phyloP scores from a whole-genome alignment of 2,329 filamentous ascomycete genomes.

The Chrysosphaeria jannelii region DNA sequence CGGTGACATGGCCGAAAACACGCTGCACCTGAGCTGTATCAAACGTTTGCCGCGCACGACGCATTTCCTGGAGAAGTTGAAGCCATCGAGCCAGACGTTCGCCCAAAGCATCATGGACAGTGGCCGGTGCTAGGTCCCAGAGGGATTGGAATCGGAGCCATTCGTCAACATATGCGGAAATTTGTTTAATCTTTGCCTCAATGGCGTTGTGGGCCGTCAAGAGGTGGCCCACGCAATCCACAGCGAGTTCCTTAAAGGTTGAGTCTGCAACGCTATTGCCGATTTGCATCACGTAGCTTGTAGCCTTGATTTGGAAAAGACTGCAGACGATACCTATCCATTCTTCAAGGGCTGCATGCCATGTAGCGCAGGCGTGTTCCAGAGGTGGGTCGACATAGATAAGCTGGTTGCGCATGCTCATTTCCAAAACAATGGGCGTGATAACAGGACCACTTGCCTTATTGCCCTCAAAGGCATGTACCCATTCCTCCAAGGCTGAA shows the following conservation, averaged over 20 bases:
- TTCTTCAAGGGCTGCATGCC: constrained; percentile 73
- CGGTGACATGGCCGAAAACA: constrained; percentile 74
- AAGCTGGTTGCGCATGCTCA: constrained; percentile 93
- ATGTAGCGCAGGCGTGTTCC: constrained; percentile 71
- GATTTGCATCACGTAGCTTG: constrained; percentile 72
- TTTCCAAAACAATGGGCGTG: constrained; percentile 54
- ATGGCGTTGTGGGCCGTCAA: constrained; percentile 55
- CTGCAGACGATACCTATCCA: constrained; percentile 89
- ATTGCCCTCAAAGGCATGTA: constrained; percentile 37
- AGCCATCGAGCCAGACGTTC: constrained; percentile 83
- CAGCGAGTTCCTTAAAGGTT: constrained; percentile 61
- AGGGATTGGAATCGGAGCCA: constrained; percentile 97
- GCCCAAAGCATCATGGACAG: constrained; percentile 75
- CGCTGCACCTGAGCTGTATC: constrained; percentile 87
- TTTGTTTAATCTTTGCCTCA: constrained; percentile 52
- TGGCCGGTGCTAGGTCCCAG: constrained; percentile 89
- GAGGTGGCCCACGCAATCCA: constrained; percentile 52
- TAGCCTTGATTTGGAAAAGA: constrained; percentile 77
- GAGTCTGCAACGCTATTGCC: constrained; percentile 33
- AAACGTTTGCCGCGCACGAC: constrained; percentile 84
- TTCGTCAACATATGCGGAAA: constrained; percentile 74
- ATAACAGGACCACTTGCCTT: constrained; percentile 21
- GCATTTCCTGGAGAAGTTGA: constrained; percentile 84
- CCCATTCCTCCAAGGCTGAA: constrained; percentile 64
- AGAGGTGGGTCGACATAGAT: constrained; percentile 88